phyloP scores from a whole-genome alignment of 2,329 filamentous ascomycete species.

The Zarea fungicola region DNA sequence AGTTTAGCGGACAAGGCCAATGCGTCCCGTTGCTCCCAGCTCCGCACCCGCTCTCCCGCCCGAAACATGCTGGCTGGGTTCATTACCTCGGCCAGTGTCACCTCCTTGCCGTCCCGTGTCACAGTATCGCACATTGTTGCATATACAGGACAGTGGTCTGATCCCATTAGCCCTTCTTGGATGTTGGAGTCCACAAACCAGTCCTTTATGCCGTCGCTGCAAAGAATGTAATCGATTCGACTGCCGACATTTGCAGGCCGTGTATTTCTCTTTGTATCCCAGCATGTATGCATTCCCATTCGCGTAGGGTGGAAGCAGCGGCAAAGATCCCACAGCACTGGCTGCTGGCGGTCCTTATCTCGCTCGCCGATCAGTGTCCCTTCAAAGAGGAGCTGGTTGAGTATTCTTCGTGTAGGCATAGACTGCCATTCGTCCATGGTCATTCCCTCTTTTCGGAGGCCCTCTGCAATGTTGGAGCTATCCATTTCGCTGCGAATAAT shows the following conservation, averaged over 20 bases:
- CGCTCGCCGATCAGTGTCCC: constrained; percentile 62
- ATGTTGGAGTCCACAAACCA: constrained; percentile 84
- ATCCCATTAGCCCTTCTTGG: constrained; percentile 89
- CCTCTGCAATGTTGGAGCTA: constrained; percentile 67
- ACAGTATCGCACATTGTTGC: constrained; percentile 65
- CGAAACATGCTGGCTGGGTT: constrained; percentile 70
- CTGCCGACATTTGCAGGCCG: constrained; percentile 91
- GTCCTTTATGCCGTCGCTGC: constrained; percentile 67
- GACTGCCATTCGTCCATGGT: constrained; percentile 68
- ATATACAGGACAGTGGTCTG: constrained; percentile 94
- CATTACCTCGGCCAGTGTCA: constrained; percentile 65
- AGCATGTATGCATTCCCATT: constrained; percentile 92
- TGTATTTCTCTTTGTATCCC: constrained; percentile 93
- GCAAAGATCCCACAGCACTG: constrained; percentile 79
- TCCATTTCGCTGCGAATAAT: constrained; percentile 67
- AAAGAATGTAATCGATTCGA: constrained; percentile 90
- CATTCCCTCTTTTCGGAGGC: constrained; percentile 63
- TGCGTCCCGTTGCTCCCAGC: constrained; percentile 62
- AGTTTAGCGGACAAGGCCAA: constrained; percentile 74
- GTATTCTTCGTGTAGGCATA: constrained; percentile 65
- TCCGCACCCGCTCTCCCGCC: constrained; percentile 57
- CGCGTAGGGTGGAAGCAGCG: constrained; percentile 75
- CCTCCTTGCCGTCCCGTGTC: constrained; percentile 38
- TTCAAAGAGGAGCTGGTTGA: constrained; percentile 78
- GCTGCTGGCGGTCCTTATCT: constrained; percentile 63